Conservation (phyloP, 352 stramenopile genomes). For the Globisporangium okanoganense region DNA sequence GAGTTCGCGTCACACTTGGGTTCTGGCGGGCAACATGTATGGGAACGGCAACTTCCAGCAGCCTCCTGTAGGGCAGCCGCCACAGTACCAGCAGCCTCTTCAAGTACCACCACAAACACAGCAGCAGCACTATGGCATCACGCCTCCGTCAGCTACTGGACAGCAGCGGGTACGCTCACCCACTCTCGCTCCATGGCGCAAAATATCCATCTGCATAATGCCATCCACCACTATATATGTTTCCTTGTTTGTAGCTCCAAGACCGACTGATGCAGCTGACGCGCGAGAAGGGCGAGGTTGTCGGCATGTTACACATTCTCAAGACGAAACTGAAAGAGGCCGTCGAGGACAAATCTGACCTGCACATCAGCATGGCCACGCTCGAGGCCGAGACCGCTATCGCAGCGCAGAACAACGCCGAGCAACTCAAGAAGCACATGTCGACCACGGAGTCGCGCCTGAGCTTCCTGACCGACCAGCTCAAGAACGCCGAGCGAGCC, state of each 20-base stretch:
- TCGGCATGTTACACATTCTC: slow-evolving; percentile 56
- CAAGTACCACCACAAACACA: not conserved
- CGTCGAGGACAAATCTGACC: slow-evolving; percentile 65
- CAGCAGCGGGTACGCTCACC: not conserved
- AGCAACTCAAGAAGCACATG: slow-evolving; percentile 39
- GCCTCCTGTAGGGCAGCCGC: not conserved
- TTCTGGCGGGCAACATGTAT: not conserved
- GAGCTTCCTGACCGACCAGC: slow-evolving; percentile 41
- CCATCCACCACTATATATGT: too few relatives aligned
- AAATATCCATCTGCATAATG: too few relatives aligned
- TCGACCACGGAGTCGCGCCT: slow-evolving; percentile 54
- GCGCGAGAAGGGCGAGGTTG: slow-evolving; percentile 44
- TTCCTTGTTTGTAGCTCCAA: slow-evolving; percentile 16
- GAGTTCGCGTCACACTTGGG: too few relatives aligned
- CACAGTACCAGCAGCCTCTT: not conserved
- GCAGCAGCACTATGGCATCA: not conserved
- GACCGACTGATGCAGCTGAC: slow-evolving; percentile 35
- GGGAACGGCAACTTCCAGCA: slow-evolving; percentile 10
- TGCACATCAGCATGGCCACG: slow-evolving; percentile 44
- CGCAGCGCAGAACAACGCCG: slow-evolving; percentile 35
- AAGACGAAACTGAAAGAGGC: slow-evolving; percentile 36
- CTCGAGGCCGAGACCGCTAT: slow-evolving; percentile 48
- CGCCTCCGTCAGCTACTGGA: not conserved
- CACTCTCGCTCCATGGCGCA: not conserved
- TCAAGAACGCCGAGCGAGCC: slow-evolving; percentile 55